Evolutionary conservation across 176 grass and related monocot genomes (phyloP), one percentile per base, ranked within the genome.

Genomic region (Aegilops longissima): DNA sequence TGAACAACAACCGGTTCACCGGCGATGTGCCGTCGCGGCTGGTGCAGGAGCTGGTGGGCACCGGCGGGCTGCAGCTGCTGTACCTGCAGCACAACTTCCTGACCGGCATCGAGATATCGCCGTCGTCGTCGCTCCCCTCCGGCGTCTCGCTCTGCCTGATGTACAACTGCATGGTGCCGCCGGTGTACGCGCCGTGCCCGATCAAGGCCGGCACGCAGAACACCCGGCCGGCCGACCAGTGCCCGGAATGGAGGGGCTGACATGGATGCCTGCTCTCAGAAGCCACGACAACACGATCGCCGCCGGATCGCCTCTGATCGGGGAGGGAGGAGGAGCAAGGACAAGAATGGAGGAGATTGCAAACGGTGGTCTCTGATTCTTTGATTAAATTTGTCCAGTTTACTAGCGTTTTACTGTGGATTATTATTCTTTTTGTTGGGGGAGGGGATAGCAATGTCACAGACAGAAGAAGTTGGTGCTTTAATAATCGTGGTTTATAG

Each of bases 41-140:
- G 62, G 93, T 98, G 80, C 93, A 95, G 81, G 91, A 92, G 84
- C 91, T 98, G 23, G 91, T 97, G 2, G 92, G 92, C 49, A 79
- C 72, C 83, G 90, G 90, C 18, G 86, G 93, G 4, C 78, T 98
- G 78, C 92, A 95, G 88, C 68, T 98, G 84, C 86, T 98, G 8
- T 98, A 98, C 87, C 83, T 98, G 88, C 96, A 98, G 84, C 96
- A 98, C 90, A 98, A 95, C 87, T 98, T 95, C 90, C 83, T 98
- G 27, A 94, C 93, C 17, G 93, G 92, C 59, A 93, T 98, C 77
- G 89, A 93, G 89, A 94, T 98, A 29, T 89, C 91, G 54, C 96
- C 92, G 21, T 80, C 96, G 20, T 90, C 92, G 52, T 88, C 92
- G 44, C 86, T 98, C 21, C 96, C 96, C 10, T 87, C 89, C 21